Percentiles rank a stretch among this genome's conserved stretches.
Evolutionary conservation across 2,329 filamentous ascomycete species (phyloP).

Genomic region (Aspergillus ruber): DNA sequence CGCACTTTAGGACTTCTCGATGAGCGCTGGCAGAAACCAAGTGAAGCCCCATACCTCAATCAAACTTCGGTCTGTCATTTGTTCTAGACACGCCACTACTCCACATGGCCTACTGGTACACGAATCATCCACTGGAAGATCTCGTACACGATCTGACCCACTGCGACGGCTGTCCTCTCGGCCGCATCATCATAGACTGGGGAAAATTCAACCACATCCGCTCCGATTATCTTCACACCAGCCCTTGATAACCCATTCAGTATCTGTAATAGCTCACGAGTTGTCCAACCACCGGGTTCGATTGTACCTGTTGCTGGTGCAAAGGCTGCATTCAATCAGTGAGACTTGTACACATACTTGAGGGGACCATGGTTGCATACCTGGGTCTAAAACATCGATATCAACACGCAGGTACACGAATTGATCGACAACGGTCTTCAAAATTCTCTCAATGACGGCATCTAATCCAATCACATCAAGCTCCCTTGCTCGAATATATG

Average conservation of each 20-base stretch:
- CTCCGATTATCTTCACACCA: conserved; percentile 14
- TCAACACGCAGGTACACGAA: conserved; percentile 28
- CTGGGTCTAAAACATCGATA: conserved; percentile 17
- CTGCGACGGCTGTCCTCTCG: conserved; percentile 34
- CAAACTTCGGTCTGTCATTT: too few relatives aligned
- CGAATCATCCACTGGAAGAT: conserved; percentile 22
- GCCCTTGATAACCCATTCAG: conserved; percentile 11
- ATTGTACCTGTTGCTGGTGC: conserved; percentile 19
- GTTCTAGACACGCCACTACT: too few relatives aligned
- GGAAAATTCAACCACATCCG: conserved; percentile 40
- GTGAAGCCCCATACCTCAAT: too few relatives aligned
- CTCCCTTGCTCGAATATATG: conserved; percentile 17
- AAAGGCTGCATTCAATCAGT: background rate
- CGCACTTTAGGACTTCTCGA: too few relatives aligned
- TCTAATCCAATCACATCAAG: conserved; percentile 19
- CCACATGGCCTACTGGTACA: background rate
- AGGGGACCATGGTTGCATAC: background rate
- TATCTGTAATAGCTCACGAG: conserved; percentile 13
- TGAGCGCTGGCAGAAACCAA: too few relatives aligned
- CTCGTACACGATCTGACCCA: conserved; percentile 24
- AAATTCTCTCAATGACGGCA: conserved; percentile 14
- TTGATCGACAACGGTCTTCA: conserved; percentile 11
- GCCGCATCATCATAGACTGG: conserved; percentile 28
- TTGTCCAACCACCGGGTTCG: conserved; percentile 18
- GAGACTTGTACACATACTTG: background rate